These are phyloP conservation scores for Macroventuria anomochaeta DNA, from an alignment of 2,329 filamentous ascomycete genomes.

Conservation along the genomic window DNA sequence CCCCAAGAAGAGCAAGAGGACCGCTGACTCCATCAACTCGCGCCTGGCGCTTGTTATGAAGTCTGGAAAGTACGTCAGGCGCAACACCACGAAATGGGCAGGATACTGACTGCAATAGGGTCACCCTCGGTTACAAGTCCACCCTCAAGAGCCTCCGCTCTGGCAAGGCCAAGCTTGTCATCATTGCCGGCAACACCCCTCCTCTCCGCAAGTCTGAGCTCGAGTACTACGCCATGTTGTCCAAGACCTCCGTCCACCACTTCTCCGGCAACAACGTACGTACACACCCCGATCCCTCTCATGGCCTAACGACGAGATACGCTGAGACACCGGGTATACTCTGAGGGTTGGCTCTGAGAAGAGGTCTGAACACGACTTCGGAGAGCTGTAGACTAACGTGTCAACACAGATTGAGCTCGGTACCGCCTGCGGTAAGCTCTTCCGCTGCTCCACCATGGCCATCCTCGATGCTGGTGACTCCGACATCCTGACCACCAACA, in stretches of 20 bases:
- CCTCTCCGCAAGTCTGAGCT: slow-evolving; percentile 98
- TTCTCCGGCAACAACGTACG: slow-evolving; percentile 99
- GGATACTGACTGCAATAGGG: slow-evolving; percentile 53
- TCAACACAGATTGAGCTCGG: slow-evolving; percentile 88
- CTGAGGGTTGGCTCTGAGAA: slow-evolving; percentile 79
- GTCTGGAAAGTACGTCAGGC: slow-evolving; percentile 61
- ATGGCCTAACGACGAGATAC: slow-evolving; percentile 49
- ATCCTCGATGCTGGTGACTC: slow-evolving; percentile 93
- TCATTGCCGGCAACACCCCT: slow-evolving; percentile 94
- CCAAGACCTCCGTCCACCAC: slow-evolving; percentile 96
- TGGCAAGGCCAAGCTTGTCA: slow-evolving; percentile 98
- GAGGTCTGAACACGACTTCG: slow-evolving; percentile 83
- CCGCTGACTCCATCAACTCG: slow-evolving; percentile 77
- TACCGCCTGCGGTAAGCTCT: slow-evolving; percentile 98
- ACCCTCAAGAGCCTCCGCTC: slow-evolving; percentile 86
- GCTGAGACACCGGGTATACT: slow-evolving; percentile 35
- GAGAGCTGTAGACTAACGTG: slow-evolving; percentile 76
- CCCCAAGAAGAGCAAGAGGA: slow-evolving; percentile 82
- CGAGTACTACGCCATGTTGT: slow-evolving; percentile 72
- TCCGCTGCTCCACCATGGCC: slow-evolving; percentile 96
- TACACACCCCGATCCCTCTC: slow-evolving; percentile 49
- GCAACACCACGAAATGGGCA: slow-evolving; percentile 13
- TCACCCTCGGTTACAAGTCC: slow-evolving; percentile 89
- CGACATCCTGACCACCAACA: slow-evolving; percentile 86
- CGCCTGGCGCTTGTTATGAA: slow-evolving; percentile 74